Base-by-base conservation (phyloP, 495 filamentous ascomycete genomes). In the Parmelia sp. region DNA sequence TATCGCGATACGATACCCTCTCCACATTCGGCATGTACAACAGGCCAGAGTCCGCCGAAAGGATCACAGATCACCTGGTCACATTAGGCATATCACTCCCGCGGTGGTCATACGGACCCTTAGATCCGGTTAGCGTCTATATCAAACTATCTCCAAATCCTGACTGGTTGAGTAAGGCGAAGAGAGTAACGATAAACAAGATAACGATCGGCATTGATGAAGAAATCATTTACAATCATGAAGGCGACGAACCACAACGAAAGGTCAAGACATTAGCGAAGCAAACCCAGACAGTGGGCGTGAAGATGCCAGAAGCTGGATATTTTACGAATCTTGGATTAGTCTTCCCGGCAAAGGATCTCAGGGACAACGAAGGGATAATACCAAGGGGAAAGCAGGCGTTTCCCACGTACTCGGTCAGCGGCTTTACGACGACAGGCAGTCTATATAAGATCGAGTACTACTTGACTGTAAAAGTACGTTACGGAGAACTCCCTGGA, bases 21-120 rank as follows among this genome's bases (percentile, higher is more conserved):
- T 97, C 92, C 29, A 97, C 94, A 37, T 98, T 97, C 75, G 95
- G 94, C 73, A 98, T 98, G 94, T 98, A 97, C 77, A 97, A 97
- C 76, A 87, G 91, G 35, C 94, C 91, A 14, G 94, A 97, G 74
- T 86, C 85, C 59, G 90, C 90, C 57, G 90, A 96, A 66, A 83
- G 83, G 60, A 87, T 92, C 61, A 83, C 90, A 45, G 94, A 98
- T 74, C 92, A 96, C 72, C 76, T 97, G 60, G 92, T 98, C 49
- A 96, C 91, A 21, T 77, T 98, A 62, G 89, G 90, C 23, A 95
- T 96, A 61, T 92, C 88, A 59, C 79, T 98, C 65, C 93, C 93
- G 14, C 85, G 91, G 60, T 97, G 94, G 94, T 96, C 91, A 31
- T 98, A 97, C 71, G 94, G 94, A 23, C 94, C 94, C 4, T 78